Evolutionary conservation across 345 rosid species (phyloP).

Genomic region (Acer negundo): DNA sequence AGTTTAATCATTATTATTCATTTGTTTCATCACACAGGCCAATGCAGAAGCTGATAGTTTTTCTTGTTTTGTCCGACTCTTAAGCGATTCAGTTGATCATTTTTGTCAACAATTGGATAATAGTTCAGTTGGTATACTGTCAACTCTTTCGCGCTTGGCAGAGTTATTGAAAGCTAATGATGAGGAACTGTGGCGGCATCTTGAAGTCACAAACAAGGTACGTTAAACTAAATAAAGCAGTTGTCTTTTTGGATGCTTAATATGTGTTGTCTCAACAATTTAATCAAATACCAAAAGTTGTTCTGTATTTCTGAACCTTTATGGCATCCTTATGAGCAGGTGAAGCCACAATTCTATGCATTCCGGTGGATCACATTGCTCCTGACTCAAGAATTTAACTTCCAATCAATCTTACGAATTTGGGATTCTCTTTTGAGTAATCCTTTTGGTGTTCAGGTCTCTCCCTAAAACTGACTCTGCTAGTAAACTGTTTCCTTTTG

Average conservation of each 20-base stretch:
- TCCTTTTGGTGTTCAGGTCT: slow-evolving; percentile 63
- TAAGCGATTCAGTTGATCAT: slow-evolving; percentile 74
- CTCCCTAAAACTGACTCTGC: slow-evolving; percentile 4
- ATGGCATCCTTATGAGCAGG: slow-evolving; percentile 38
- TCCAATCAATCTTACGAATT: slow-evolving; percentile 62
- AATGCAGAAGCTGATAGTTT: slow-evolving; percentile 72
- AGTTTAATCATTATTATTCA: no score
- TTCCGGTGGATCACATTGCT: slow-evolving; percentile 75
- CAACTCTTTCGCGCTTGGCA: slow-evolving; percentile 61
- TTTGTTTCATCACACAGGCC: slow-evolving; percentile 36
- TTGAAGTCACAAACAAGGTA: slow-evolving; percentile 58
- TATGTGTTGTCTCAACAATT: neutral
- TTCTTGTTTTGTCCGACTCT: slow-evolving; percentile 57
- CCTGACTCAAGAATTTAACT: slow-evolving; percentile 71
- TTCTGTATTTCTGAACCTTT: neutral
- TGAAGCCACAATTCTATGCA: slow-evolving; percentile 70
- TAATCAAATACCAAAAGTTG: neutral
- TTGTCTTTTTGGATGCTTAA: neutral
- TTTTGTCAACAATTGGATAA: slow-evolving; percentile 72
- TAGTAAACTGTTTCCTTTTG: neutral
- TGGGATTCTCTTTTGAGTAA: slow-evolving; percentile 78
- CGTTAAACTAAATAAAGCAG: slow-evolving; percentile 4
- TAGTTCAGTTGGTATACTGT: slow-evolving; percentile 65
- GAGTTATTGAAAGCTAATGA: slow-evolving; percentile 61
- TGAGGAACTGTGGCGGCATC: slow-evolving; percentile 72